phyloP scores from a whole-genome alignment of 179 eudicot genomes.

The Actinidia arguta region DNA sequence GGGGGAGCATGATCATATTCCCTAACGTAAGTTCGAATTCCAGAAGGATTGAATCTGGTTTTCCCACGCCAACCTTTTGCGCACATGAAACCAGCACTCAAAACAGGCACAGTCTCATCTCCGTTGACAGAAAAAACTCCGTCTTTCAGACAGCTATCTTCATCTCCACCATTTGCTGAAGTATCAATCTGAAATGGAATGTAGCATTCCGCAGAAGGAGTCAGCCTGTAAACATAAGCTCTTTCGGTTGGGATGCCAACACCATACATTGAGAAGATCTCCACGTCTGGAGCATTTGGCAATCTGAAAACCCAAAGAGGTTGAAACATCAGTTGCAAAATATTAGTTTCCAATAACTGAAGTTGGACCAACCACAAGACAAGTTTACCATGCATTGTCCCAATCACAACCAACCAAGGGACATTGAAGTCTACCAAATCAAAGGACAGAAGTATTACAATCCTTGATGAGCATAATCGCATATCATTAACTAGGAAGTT shows the following conservation, averaged over 20 bases:
- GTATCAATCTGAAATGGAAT: constrained; percentile 90
- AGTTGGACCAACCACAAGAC: neutral
- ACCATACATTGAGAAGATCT: constrained; percentile 85
- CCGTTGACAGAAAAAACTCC: constrained; percentile 84
- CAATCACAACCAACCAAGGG: constrained; percentile 2
- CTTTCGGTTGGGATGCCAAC: constrained; percentile 94
- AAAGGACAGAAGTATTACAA: neutral
- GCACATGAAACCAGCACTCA: constrained; percentile 95
- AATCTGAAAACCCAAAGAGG: constrained; percentile 52
- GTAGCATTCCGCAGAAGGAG: constrained; percentile 75
- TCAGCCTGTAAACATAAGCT: constrained; percentile 75
- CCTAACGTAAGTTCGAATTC: constrained; percentile 61
- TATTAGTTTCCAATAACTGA: neutral
- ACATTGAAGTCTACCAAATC: neutral
- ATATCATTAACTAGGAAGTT: neutral
- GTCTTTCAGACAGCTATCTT: constrained; percentile 57
- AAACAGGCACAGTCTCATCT: constrained; percentile 89
- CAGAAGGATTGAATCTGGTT: constrained; percentile 91
- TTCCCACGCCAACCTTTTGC: constrained; percentile 99
- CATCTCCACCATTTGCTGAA: constrained; percentile 61
- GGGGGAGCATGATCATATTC: constrained; percentile 97
- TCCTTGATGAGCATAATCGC: neutral
- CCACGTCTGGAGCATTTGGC: constrained; percentile 98
- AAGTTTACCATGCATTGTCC: neutral
- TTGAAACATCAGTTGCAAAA: neutral